Percentiles rank a stretch among this genome's conserved stretches.
phyloP scores from a whole-genome alignment of 108 stramenopile species.

The Chaetoceros muelleri region DNA sequence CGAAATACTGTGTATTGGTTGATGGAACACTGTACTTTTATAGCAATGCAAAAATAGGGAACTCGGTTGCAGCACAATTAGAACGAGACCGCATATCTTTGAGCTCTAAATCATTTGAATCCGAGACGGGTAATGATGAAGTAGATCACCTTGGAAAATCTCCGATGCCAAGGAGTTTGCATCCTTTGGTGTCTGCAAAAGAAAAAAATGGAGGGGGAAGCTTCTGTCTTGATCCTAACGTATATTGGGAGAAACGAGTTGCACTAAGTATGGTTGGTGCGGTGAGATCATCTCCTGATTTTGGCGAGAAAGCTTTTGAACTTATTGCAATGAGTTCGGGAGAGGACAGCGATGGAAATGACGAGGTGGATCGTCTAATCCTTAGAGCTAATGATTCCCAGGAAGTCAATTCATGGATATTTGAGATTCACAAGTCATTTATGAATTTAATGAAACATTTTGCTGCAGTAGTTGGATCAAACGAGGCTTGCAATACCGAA shows the following conservation, averaged over 20 bases:
- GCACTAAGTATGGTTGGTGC: slow-evolving; percentile 49
- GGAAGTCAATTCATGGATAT: slow-evolving; percentile 71
- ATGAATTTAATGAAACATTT: slow-evolving; percentile 40
- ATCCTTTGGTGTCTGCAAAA: slow-evolving; percentile 13
- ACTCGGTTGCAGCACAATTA: slow-evolving; percentile 42
- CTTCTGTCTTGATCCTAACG: slow-evolving; percentile 15
- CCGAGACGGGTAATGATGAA: background rate
- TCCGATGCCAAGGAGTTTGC: slow-evolving; percentile 32
- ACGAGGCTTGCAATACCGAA: too few species aligned
- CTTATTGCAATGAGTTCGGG: slow-evolving; percentile 34
- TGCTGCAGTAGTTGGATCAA: slow-evolving; percentile 19
- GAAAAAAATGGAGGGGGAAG: background rate
- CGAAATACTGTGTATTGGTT: slow-evolving; percentile 67
- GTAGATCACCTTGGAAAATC: slow-evolving; percentile 31
- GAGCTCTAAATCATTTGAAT: background rate
- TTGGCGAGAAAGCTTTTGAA: slow-evolving; percentile 55
- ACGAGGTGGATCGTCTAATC: slow-evolving; percentile 25
- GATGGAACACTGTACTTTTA: slow-evolving; percentile 74
- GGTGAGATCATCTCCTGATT: slow-evolving; percentile 56
- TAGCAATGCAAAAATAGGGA: slow-evolving; percentile 43
- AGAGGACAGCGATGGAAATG: slow-evolving; percentile 6
- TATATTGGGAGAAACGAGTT: slow-evolving; percentile 70
- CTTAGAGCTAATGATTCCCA: slow-evolving; percentile 38
- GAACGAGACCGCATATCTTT: slow-evolving; percentile 30
- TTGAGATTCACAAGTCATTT: slow-evolving; percentile 70